A percentile compares a stretch with the other conserved stretches of the same genome.
phyloP scores from a whole-genome alignment of 805 yeast genomes.

The Metschnikowia vanudenii region DNA sequence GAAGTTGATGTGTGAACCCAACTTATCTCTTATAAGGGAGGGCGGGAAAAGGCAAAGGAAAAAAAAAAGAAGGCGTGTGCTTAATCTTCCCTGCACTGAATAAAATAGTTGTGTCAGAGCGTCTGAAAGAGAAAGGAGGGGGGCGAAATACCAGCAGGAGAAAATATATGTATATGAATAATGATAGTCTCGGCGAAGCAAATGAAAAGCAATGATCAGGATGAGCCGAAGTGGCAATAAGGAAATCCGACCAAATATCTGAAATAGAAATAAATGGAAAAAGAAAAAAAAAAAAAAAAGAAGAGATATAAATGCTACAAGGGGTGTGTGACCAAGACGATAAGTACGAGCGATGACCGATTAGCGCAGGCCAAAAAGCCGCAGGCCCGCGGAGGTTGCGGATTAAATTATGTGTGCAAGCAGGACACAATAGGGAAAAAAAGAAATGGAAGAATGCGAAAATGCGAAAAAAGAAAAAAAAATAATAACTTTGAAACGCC shows the following conservation, averaged over 20 bases:
- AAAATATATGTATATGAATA: not conserved
- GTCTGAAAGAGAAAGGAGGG: not conserved
- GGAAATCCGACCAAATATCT: not conserved
- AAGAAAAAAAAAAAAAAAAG: not conserved
- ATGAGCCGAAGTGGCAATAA: not conserved
- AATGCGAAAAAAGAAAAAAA: not conserved
- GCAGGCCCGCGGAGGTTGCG: slow-evolving; percentile 7
- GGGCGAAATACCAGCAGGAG: not conserved
- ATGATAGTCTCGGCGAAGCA: not conserved
- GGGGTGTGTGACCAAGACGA: not conserved
- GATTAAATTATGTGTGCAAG: slow-evolving; percentile 3
- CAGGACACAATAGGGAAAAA: slow-evolving; percentile 10
- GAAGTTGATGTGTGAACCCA: not conserved
- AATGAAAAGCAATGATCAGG: not conserved
- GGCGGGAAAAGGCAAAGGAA: not conserved
- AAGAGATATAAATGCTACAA: not conserved
- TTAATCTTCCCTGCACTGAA: slow-evolving; percentile 2
- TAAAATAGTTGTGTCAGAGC: not conserved
- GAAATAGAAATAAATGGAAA: not conserved
- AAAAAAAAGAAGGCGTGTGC: slow-evolving; percentile 6
- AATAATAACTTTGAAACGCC: not conserved
- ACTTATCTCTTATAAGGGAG: not conserved
- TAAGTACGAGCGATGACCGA: no score
- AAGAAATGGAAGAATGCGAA: slow-evolving; percentile 1
- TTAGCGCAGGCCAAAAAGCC: slow-evolving; percentile 7